phyloP scores from a whole-genome alignment of 495 filamentous ascomycete genomes.

The Penicillium nucicola region DNA sequence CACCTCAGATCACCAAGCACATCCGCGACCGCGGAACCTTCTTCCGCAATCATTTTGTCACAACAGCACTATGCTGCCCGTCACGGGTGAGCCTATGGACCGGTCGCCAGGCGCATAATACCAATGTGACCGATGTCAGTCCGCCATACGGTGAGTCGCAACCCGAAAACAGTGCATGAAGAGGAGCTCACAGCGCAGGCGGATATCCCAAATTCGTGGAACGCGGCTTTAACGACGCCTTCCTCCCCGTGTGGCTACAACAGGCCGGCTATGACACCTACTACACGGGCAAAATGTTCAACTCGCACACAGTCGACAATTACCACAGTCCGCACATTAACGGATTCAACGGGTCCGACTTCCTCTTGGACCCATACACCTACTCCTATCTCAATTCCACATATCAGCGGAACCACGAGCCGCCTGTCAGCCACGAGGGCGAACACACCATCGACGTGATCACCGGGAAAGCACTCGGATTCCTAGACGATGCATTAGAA shows the following conservation, averaged over 20 bases:
- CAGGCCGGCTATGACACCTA: conserved; percentile 68
- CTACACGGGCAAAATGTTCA: conserved; percentile 73
- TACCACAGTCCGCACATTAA: conserved; percentile 57
- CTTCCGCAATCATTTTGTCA: conserved; percentile 58
- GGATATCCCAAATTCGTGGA: conserved; percentile 69
- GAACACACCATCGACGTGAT: conserved; percentile 62
- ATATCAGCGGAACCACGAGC: conserved; percentile 61
- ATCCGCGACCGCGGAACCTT: conserved; percentile 52
- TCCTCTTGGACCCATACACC: conserved; percentile 68
- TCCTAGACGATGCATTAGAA: conserved; percentile 59
- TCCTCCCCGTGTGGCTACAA: conserved; percentile 68
- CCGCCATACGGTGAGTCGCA: conserved; percentile 54
- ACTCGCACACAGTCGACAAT: conserved; percentile 56
- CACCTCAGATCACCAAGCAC: conserved; percentile 51
- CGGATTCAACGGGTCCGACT: conserved; percentile 58
- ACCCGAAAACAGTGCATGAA: background rate
- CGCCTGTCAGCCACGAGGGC: conserved; percentile 54
- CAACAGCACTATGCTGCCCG: conserved; percentile 63
- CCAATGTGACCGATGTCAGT: conserved; percentile 68
- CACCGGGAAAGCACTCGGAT: conserved; percentile 56
- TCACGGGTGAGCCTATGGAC: conserved; percentile 63
- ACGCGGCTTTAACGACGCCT: conserved; percentile 64
- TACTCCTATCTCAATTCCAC: conserved; percentile 68
- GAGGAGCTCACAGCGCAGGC: conserved; percentile 32
- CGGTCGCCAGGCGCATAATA: conserved; percentile 67